Evolutionary conservation across 139 green algal genomes (phyloP).

Genomic region (Picochlorum costavermella): DNA sequence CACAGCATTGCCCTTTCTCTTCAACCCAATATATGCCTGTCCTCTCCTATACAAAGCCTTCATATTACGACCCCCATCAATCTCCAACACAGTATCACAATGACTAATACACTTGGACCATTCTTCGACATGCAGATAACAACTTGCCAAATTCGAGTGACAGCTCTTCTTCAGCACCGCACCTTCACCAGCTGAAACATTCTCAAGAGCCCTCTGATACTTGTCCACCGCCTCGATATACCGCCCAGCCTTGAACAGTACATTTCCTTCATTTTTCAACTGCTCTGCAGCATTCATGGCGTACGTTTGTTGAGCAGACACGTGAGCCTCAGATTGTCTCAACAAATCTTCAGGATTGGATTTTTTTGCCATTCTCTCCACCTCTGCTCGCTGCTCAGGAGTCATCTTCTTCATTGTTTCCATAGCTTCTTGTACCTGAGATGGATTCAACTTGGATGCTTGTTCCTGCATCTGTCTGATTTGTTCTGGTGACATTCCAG

Average conservation of each 20-base stretch:
- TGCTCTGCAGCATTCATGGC: constrained; percentile 3
- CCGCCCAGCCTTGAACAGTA: constrained; percentile 12
- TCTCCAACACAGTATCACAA: constrained; percentile 20
- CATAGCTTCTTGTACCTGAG: constrained; percentile 31
- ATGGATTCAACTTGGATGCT: constrained; percentile 20
- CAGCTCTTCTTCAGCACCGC: constrained; percentile 17
- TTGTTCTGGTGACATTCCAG: constrained; percentile 36
- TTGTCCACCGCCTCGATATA: constrained; percentile 28
- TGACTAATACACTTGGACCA: constrained; percentile 11
- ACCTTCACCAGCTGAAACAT: background rate
- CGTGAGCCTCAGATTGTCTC: background rate
- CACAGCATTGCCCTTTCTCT: constrained; percentile 1
- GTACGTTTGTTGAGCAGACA: constrained; percentile 10
- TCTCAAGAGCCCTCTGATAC: constrained; percentile 25
- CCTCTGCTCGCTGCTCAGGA: constrained; percentile 10
- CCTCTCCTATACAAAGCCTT: constrained; percentile 40
- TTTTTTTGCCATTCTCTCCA: background rate
- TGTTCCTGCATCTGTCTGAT: constrained; percentile 28
- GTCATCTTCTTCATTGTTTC: constrained; percentile 8
- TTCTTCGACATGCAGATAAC: constrained; percentile 23
- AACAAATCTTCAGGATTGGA: constrained; percentile 14
- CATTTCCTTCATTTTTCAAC: constrained; percentile 34
- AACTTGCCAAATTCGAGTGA: constrained; percentile 32
- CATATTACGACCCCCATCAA: constrained; percentile 22
- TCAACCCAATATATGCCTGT: constrained; percentile 6